Conservation (phyloP, 2,329 filamentous ascomycete genomes). For the Peltaster fructicola region DNA sequence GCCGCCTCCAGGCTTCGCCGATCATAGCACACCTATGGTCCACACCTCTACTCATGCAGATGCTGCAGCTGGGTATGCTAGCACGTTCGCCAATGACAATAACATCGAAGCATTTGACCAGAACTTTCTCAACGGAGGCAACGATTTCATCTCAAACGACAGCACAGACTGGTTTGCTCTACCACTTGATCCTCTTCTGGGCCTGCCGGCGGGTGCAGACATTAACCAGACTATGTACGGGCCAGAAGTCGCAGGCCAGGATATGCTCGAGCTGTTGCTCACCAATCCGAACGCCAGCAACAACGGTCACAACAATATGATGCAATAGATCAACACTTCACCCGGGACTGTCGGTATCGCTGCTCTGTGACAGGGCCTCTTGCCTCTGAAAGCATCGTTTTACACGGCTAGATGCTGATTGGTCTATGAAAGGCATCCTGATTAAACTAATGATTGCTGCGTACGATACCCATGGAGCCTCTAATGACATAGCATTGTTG, state of each 20-base stretch:
- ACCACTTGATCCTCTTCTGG: conserved; percentile 42
- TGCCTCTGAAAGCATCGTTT: too few species aligned
- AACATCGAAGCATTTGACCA: conserved; percentile 16
- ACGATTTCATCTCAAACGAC: conserved; percentile 8
- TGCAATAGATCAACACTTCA: conserved; percentile 1
- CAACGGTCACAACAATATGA: conserved; percentile 1
- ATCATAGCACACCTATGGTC: conserved; percentile 15
- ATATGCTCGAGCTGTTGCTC: conserved; percentile 32
- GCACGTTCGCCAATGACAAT: conserved; percentile 16
- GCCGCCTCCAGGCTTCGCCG: conserved; percentile 27
- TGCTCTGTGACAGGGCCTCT: too few species aligned
- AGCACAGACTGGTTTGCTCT: conserved; percentile 42
- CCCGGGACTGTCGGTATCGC: too few species aligned
- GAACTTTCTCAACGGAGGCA: conserved; percentile 7
- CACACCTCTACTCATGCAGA: conserved; percentile 3
- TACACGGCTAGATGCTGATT: too few species aligned
- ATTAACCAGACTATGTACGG: conserved; percentile 39
- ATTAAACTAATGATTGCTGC: too few species aligned
- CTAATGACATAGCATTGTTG: too few species aligned
- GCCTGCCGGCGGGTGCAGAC: conserved; percentile 38
- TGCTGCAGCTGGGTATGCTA: too few species aligned
- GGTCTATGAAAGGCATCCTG: too few species aligned
- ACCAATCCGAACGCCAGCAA: conserved; percentile 15
- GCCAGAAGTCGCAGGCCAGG: conserved; percentile 44
- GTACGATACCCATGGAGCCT: too few species aligned